Evolutionary conservation across 31 red algal genomes (phyloP).

Genomic region (Pterothamnion heteromorphum): DNA sequence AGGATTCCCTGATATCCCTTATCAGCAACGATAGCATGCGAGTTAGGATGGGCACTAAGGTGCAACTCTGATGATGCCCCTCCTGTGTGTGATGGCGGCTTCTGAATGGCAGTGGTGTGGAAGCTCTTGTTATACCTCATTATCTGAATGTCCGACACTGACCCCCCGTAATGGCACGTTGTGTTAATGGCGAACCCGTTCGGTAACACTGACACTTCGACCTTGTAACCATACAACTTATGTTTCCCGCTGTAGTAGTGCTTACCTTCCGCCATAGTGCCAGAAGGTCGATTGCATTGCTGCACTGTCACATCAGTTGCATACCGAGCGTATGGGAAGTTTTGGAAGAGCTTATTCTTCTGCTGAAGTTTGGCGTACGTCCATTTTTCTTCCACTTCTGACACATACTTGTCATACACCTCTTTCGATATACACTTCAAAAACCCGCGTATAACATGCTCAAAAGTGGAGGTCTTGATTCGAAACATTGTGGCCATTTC

Average conservation of each 20-base stretch:
- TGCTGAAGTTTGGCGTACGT: neutral
- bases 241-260: constrained; percentile 33
- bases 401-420: neutral
- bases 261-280: neutral
- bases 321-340: neutral
- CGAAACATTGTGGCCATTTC: constrained; percentile 30
- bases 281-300: neutral
- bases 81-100: neutral
- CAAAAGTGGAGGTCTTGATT: constrained; percentile 47
- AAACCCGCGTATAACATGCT: constrained; percentile 18
- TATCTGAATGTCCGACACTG: constrained; percentile 14
- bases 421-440: neutral
- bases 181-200: neutral
- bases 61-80: neutral
- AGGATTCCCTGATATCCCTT: constrained; percentile 49
- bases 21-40: neutral
- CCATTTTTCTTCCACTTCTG: neutral
- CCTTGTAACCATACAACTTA: constrained; percentile 32
- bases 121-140: neutral
- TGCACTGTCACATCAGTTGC: constrained; percentile 46
- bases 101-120: neutral
- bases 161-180: neutral
- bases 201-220: constrained; percentile 9
- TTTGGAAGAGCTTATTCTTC: neutral
- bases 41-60: neutral